Evolutionary conservation across 306 rosid genomes (phyloP), one percentile per base, ranked within the genome.

Genomic region (Acacia melanoxylon): DNA sequence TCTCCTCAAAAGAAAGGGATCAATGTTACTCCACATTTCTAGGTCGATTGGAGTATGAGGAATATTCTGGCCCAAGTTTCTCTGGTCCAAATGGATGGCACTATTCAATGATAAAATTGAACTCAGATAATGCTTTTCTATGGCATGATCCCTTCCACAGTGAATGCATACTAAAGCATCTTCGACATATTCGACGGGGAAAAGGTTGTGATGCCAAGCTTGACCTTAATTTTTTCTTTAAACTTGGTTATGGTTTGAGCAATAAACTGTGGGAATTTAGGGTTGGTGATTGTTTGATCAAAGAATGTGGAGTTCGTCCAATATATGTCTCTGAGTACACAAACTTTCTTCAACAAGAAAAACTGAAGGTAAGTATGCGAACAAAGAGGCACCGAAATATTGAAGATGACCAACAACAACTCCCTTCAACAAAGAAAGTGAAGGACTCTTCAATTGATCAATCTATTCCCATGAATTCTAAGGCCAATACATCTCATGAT

Each of bases 1-100:
- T 59, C 66, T 59, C 66, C 15, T 24, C 2, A 24, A 24, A 22
- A 22, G 33, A 59, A 59, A 22, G 31, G 33, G 66, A 59, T 59
- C 66, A 1, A 58, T 9, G 65, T 3, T 10, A 3, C 65, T 58
- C 31, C 1, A 2, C 31, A n/a, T n/a, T n/a, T n/a, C n/a, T n/a
- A n/a, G n/a, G n/a, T n/a, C 10, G 22, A 14, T n/a, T 2, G 5
- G 2, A 10, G 51, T 45, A n/a, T n/a, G n/a, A n/a, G n/a, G 8
- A 3, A 8, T 8, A 8, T 6, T 5, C 4, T 54, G 2, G 9
- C 1, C 0, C 2, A 17, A 0, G 6, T 44, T 10, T 1, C 1
- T 0, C 0, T 10, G 62, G 62, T n/a, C 31, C 29, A 58, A 9
- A 1, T 0, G 66, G 33, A 59, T 59, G 66, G 66, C 66, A 59